phyloP scores from a whole-genome alignment of 148 eudicot genomes.

The Talinum fruticosum region DNA sequence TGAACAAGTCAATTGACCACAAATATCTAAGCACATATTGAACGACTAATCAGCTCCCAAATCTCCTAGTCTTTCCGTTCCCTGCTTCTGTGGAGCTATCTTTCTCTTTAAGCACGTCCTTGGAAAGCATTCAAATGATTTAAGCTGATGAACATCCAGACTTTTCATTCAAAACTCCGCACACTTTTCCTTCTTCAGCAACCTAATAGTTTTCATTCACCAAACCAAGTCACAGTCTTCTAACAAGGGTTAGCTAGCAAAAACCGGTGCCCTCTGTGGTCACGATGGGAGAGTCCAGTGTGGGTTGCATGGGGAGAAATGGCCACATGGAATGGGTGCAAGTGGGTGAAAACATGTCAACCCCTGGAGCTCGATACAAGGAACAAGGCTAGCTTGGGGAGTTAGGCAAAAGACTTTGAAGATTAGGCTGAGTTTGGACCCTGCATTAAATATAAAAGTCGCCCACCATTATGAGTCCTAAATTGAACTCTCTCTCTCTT shows the following conservation, averaged over 20 bases:
- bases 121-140: not conserved
- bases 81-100: not conserved
- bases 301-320: not conserved
- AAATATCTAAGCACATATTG: not conserved
- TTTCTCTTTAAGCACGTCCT: not conserved
- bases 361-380: not conserved
- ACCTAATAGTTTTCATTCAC: not conserved
- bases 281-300: not conserved
- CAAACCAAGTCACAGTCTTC: not conserved
- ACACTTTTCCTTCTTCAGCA: not conserved
- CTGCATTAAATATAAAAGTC: not conserved
- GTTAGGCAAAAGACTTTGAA: not conserved
- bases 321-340: not conserved
- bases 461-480: not conserved
- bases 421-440: not conserved
- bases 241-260: not conserved
- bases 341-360: not conserved
- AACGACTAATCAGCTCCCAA: not conserved
- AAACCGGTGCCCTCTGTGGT: not conserved
- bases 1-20: not conserved
- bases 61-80: not conserved
- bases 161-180: not conserved
- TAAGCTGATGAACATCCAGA: not conserved
- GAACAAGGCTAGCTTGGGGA: not conserved
- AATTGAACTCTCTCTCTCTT: too few species aligned